A percentile compares a stretch with the other conserved stretches of the same genome.
Evolutionary conservation across 306 rosid genomes (phyloP).

Genomic region (Astragalus membranaceus): DNA sequence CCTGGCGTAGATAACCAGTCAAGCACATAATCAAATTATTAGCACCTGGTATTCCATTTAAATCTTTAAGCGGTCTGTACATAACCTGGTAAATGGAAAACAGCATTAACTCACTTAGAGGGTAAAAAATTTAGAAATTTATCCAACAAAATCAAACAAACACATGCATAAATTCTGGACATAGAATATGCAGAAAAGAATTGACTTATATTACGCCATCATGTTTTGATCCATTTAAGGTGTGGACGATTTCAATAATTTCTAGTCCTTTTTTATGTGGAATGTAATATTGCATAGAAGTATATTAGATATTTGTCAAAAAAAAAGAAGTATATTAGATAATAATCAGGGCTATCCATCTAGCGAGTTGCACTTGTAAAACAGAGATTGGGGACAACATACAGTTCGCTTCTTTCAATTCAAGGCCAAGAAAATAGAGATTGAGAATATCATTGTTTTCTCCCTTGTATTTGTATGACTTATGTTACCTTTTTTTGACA

Average conservation of each 20-base stretch:
- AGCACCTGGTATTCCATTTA: conserved; percentile 75
- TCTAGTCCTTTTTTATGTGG: not conserved
- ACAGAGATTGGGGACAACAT: no score
- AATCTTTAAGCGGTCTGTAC: conserved; percentile 68
- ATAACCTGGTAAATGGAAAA: conserved; percentile 52
- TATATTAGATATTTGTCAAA: not conserved
- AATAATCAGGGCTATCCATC: not conserved
- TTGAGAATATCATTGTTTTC: no score
- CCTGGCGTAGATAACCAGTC: conserved; percentile 91
- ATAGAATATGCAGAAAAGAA: not conserved
- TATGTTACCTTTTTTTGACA: no score
- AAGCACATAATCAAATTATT: conserved; percentile 56
- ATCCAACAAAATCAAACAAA: conserved; percentile 2
- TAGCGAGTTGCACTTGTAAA: no score
- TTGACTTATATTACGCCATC: not conserved
- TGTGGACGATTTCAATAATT: not conserved
- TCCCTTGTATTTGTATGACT: no score
- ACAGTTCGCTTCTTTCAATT: no score
- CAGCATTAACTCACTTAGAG: not conserved
- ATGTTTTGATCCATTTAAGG: not conserved
- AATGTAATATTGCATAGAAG: not conserved
- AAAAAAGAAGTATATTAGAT: not conserved
- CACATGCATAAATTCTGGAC: not conserved
- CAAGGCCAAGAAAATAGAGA: no score
- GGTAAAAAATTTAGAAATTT: not conserved